phyloP scores from a whole-genome alignment of 345 rosid genomes.

The Carallia brachiata region DNA sequence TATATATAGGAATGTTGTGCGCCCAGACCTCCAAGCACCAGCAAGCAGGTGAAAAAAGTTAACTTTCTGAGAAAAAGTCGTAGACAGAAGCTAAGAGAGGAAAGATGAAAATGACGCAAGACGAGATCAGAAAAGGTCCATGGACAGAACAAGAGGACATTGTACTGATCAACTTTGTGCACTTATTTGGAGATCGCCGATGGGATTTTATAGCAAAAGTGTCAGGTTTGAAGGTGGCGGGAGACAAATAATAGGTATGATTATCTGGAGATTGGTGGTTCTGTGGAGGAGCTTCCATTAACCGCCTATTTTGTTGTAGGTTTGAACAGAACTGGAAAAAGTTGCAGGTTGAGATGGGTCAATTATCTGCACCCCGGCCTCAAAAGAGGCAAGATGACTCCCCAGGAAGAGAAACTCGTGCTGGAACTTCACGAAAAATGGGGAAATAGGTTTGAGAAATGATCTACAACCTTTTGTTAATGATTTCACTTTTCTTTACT shows the following conservation, averaged over 20 bases:
- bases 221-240: constrained; percentile 99
- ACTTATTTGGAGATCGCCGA: constrained; percentile 91
- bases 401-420: constrained; percentile 85
- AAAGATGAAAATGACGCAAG: constrained; percentile 59
- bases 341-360: constrained; percentile 99
- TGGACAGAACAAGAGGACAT: constrained; percentile 97
- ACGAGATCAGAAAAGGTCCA: constrained; percentile 79
- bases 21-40: constrained; percentile 28
- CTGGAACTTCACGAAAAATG: constrained; percentile 89
- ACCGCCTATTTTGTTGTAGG: constrained; percentile 80
- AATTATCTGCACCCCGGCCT: constrained; percentile 97
- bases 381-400: constrained; percentile 94
- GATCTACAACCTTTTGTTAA: too few species aligned
- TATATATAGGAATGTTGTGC: constrained; percentile 42
- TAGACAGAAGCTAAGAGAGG: constrained; percentile 1
- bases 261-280: constrained; percentile 49
- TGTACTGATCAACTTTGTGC: constrained; percentile 78
- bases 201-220: constrained; percentile 99
- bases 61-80: constrained; percentile 5
- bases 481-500: too few species aligned
- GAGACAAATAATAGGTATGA: constrained; percentile 82
- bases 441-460: constrained; percentile 81
- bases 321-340: constrained; percentile 94
- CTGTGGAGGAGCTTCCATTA: constrained; percentile 50
- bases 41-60: constrained; percentile 21